Conservation (phyloP, 805 yeast species). For the Starmerella lactis-condensi region DNA sequence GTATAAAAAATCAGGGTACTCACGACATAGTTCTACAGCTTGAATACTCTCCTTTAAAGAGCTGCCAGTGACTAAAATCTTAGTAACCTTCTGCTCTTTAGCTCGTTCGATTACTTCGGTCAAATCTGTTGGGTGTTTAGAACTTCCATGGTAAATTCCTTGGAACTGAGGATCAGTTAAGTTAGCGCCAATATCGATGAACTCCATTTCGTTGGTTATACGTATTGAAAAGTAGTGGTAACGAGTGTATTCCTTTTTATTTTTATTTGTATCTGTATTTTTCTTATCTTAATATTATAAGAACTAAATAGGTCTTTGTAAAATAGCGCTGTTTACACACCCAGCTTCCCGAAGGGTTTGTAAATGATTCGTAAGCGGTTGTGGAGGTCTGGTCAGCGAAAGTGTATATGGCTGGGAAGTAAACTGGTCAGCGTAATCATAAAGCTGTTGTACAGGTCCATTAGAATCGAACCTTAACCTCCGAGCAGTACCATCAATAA, state of each 20-base stretch:
- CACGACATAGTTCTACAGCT: slow-evolving; percentile 35
- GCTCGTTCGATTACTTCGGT: slow-evolving; percentile 50
- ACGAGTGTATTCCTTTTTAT: no score
- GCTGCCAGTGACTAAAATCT: slow-evolving; percentile 71
- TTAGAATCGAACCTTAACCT: slow-evolving; percentile 44
- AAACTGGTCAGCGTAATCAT: slow-evolving; percentile 41
- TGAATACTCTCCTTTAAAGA: slow-evolving; percentile 44
- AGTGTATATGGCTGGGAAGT: no score
- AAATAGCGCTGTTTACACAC: slow-evolving; percentile 82
- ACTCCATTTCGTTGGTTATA: no score
- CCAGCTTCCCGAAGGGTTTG: no score
- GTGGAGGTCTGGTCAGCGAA: no score
- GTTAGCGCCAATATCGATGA: slow-evolving; percentile 44
- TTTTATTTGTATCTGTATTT: no score
- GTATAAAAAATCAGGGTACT: slow-evolving; percentile 15
- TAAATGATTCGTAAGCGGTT: no score
- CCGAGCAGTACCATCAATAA: slow-evolving; percentile 49
- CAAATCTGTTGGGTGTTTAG: slow-evolving; percentile 51
- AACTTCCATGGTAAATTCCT: slow-evolving; percentile 58
- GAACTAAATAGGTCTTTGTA: slow-evolving; percentile 26
- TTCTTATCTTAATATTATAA: no score
- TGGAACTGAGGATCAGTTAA: slow-evolving; percentile 76
- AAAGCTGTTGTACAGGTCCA: slow-evolving; percentile 48
- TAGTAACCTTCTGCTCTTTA: slow-evolving; percentile 39
- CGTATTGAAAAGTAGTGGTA: no score